A percentile compares a stretch with the other conserved stretches of the same genome.
Evolutionary conservation across 2,329 filamentous ascomycete genomes (phyloP).

Genomic region (Cercospora zeae-maydis): DNA sequence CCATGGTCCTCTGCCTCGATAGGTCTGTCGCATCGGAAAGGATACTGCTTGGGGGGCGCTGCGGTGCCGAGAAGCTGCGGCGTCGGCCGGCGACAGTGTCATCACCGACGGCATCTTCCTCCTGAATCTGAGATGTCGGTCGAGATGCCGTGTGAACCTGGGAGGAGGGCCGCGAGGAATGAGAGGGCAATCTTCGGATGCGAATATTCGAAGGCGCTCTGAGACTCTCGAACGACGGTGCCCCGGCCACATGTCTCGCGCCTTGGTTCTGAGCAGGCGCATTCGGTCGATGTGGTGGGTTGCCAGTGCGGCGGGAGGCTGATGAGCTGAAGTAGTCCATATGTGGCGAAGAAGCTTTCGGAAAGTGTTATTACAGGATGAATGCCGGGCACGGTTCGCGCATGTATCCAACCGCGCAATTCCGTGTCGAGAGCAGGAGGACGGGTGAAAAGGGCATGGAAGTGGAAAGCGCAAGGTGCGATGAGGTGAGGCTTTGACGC

Average conservation of each 20-base stretch:
- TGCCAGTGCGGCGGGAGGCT: conserved; percentile 18
- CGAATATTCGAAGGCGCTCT: conserved; percentile 34
- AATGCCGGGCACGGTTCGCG: no score
- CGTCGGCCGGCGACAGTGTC: conserved; percentile 26
- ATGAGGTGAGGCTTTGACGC: neutral
- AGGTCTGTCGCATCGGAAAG: conserved; percentile 21
- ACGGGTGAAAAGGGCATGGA: no score
- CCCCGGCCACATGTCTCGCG: conserved; percentile 20
- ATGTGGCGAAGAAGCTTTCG: neutral
- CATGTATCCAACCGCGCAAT: neutral
- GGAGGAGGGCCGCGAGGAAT: conserved; percentile 19
- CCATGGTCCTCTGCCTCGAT: conserved; percentile 27
- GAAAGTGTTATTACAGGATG: neutral
- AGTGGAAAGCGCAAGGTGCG: neutral
- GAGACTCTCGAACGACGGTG: conserved; percentile 31
- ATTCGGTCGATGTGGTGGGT: conserved; percentile 18
- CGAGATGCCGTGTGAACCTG: conserved; percentile 19
- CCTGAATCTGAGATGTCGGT: conserved; percentile 18
- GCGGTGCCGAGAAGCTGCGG: conserved; percentile 34
- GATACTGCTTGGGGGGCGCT: conserved; percentile 25
- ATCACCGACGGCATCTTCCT: conserved; percentile 14
- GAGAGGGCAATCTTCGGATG: conserved; percentile 31
- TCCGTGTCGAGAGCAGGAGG: no score
- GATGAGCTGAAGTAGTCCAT: conserved; percentile 31
- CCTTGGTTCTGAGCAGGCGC: conserved; percentile 19